phyloP scores from a whole-genome alignment of 2,329 filamentous ascomycete genomes.

The Aspergillus quadrilineatus region DNA sequence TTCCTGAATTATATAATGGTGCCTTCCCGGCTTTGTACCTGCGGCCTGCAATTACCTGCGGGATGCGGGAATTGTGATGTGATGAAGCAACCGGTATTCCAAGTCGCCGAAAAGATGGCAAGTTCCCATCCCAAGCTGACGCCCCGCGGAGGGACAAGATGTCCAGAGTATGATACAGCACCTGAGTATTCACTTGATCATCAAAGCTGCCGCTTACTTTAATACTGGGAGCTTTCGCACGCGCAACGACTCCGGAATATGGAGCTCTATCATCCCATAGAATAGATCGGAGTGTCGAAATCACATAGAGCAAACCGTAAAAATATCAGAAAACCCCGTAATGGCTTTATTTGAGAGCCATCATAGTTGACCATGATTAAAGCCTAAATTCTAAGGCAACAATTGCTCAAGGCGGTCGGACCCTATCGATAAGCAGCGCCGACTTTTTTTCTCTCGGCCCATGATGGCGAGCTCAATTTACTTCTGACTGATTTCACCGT shows the following conservation, averaged over 20 bases:
- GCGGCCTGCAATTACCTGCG: neutral
- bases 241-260: too few relatives aligned
- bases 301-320: too few relatives aligned
- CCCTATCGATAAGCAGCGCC: conserved; percentile 25
- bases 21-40: neutral
- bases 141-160: neutral
- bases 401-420: conserved; percentile 18
- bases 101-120: neutral
- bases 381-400: neutral
- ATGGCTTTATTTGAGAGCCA: too few relatives aligned
- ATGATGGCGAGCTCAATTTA: neutral
- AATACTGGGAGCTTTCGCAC: too few relatives aligned
- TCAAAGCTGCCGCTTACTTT: too few relatives aligned
- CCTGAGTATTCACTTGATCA: too few relatives aligned
- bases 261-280: too few relatives aligned
- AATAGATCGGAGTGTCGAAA: too few relatives aligned
- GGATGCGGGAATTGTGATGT: neutral
- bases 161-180: too few relatives aligned
- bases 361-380: too few relatives aligned
- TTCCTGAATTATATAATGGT: neutral
- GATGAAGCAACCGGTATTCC: neutral
- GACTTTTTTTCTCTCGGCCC: conserved; percentile 14
- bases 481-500: neutral
- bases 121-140: neutral
- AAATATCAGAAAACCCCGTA: too few relatives aligned